Percentiles rank a stretch among this genome's conserved stretches.
Conservation (phyloP, 2,329 filamentous ascomycete genomes). For the Alternaria novae-zelandiae region DNA sequence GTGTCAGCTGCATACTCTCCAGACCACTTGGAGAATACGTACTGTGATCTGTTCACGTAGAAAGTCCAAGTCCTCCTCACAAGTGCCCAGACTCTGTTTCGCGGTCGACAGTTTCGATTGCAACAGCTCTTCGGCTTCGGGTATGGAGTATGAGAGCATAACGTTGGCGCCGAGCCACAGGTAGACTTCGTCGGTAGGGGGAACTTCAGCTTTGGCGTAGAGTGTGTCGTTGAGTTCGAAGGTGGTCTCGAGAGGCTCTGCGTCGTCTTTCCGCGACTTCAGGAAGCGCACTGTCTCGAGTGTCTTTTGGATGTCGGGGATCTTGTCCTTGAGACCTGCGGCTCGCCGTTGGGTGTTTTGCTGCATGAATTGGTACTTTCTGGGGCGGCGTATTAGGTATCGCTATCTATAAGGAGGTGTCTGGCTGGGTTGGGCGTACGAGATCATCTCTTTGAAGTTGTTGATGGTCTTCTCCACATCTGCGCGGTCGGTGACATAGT, state of each 20-base stretch:
- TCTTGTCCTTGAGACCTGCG: conserved; percentile 85
- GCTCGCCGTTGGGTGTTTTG: conserved; percentile 86
- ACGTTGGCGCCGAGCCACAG: conserved; percentile 99
- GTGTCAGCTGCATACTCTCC: conserved; percentile 16
- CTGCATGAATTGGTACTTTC: conserved; percentile 99
- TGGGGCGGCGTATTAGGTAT: conserved; percentile 48
- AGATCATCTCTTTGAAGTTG: conserved; percentile 92
- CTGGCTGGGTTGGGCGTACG: conserved; percentile 59
- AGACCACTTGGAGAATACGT: neutral
- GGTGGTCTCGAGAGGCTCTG: conserved; percentile 82
- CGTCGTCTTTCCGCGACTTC: conserved; percentile 72
- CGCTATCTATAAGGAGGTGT: neutral
- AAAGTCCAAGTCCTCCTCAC: conserved; percentile 96
- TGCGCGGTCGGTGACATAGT: conserved; percentile 78
- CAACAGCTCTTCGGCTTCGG: conserved; percentile 82
- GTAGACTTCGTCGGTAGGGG: conserved; percentile 88
- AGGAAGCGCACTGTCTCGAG: conserved; percentile 89
- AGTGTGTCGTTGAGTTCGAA: conserved; percentile 98
- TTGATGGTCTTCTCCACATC: conserved; percentile 83
- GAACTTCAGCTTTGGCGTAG: conserved; percentile 84
- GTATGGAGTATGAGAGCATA: conserved; percentile 93
- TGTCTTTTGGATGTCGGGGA: conserved; percentile 96
- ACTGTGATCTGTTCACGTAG: conserved; percentile 95
- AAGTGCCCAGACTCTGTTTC: conserved; percentile 80
- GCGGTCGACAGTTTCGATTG: conserved; percentile 79